Conservation (phyloP, 805 yeast genomes). For the Candida methanosorbosa region DNA sequence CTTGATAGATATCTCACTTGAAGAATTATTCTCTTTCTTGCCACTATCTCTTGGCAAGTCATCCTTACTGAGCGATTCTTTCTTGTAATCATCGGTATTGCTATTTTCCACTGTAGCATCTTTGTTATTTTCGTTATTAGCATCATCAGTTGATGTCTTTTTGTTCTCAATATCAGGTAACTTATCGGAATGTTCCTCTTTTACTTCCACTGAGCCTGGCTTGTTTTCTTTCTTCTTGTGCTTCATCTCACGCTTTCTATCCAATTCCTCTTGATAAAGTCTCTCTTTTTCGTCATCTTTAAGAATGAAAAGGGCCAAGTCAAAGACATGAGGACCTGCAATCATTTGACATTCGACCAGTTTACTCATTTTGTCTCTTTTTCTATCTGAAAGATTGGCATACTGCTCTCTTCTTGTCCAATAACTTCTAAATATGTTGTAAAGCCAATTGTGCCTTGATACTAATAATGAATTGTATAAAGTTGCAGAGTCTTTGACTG, state of each 20-base stretch:
- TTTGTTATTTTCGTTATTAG: no score
- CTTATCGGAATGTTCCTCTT: no score
- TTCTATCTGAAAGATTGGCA: slow-evolving; percentile 38
- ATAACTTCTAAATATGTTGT: slow-evolving; percentile 64
- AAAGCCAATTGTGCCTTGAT: slow-evolving; percentile 62
- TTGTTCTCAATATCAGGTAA: no score
- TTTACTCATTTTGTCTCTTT: slow-evolving; percentile 81
- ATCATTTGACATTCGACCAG: slow-evolving; percentile 65
- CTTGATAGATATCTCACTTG: no score
- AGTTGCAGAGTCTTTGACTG: slow-evolving; percentile 66
- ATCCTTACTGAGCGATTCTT: neutral
- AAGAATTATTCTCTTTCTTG: neutral
- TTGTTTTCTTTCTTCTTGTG: slow-evolving; percentile 11
- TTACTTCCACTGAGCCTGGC: neutral
- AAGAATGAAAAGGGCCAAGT: slow-evolving; percentile 69
- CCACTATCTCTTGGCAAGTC: neutral
- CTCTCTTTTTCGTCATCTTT: slow-evolving; percentile 68
- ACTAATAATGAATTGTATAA: slow-evolving; percentile 61
- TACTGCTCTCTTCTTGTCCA: slow-evolving; percentile 50
- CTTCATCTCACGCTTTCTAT: slow-evolving; percentile 20
- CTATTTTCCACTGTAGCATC: no score
- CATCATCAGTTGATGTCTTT: no score
- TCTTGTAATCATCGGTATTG: no score
- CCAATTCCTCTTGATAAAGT: slow-evolving; percentile 22
- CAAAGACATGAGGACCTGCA: slow-evolving; percentile 81